These are phyloP conservation scores for Solanum rostratum DNA, from an alignment of 257 asterid species.

Conservation along the genomic window DNA sequence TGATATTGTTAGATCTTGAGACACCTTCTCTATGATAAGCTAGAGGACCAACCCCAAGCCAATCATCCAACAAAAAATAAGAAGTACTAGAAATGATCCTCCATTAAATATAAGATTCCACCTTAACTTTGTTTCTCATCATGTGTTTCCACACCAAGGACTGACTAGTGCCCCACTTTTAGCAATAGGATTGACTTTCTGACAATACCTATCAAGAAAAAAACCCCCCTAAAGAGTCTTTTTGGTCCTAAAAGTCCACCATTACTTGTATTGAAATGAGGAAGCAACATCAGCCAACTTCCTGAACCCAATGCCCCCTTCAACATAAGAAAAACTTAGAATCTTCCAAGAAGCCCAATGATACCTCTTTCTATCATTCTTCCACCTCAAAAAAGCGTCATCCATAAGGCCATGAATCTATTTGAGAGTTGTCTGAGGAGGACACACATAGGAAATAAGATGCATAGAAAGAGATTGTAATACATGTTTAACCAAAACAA, in stretches of 20 bases:
- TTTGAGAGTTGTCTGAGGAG: not conserved
- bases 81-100: rapidly evolving
- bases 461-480: no score
- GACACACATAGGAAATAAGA: rapidly evolving
- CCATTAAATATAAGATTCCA: rapidly evolving
- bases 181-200: no score
- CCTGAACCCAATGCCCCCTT: not conserved
- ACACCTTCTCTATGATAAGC: rapidly evolving
- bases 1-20: rapidly evolving
- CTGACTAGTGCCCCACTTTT: not conserved
- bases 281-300: not conserved
- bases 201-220: no score
- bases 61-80: not conserved
- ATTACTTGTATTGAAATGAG: not conserved
- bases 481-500: no score
- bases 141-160: not conserved
- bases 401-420: rapidly evolving
- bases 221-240: not conserved
- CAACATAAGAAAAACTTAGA: rapidly evolving
- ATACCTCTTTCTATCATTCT: not conserved
- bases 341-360: not conserved
- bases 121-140: not conserved
- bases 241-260: not conserved
- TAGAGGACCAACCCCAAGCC: not conserved
- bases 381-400: not conserved